These are phyloP conservation scores for Cymbopogon flexuosus DNA, from an alignment of 202 grass and related monocot genomes.

Conservation along the genomic window DNA sequence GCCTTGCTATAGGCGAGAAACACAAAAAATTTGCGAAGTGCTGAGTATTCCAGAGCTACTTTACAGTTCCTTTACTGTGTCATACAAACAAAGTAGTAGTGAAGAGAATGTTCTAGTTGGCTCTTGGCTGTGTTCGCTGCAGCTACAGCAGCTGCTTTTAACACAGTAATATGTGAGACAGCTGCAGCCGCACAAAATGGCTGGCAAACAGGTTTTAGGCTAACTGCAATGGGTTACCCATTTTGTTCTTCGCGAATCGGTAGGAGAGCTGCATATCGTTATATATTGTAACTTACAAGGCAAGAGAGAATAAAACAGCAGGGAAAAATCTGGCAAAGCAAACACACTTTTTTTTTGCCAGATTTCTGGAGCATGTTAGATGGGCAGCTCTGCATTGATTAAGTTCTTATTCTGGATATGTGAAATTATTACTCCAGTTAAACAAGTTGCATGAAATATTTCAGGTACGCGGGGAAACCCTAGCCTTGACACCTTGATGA, in stretches of 20 bases:
- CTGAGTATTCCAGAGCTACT: background rate
- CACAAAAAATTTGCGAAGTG: background rate
- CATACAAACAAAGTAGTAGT: background rate
- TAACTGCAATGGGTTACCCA: background rate
- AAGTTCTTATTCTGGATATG: background rate
- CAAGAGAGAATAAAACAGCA: background rate
- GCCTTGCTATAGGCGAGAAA: background rate
- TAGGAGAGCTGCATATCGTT: background rate
- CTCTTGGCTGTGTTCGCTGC: background rate
- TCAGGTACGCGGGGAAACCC: constrained; percentile 45
- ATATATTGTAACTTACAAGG: background rate
- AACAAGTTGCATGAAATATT: background rate
- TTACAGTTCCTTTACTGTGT: background rate
- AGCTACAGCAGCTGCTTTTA: background rate
- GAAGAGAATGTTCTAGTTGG: background rate
- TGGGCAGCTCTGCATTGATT: background rate
- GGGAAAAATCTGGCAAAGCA: background rate
- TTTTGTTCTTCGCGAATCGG: background rate
- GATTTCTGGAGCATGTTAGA: background rate
- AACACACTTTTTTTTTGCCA: background rate
- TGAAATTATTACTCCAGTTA: background rate
- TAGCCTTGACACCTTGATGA: constrained; percentile 60
- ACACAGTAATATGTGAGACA: too few species aligned
- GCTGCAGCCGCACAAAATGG: background rate
- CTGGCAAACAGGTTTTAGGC: background rate